Conservation (phyloP, 2,329 filamentous ascomycete species). For the Didymella segeticola region DNA sequence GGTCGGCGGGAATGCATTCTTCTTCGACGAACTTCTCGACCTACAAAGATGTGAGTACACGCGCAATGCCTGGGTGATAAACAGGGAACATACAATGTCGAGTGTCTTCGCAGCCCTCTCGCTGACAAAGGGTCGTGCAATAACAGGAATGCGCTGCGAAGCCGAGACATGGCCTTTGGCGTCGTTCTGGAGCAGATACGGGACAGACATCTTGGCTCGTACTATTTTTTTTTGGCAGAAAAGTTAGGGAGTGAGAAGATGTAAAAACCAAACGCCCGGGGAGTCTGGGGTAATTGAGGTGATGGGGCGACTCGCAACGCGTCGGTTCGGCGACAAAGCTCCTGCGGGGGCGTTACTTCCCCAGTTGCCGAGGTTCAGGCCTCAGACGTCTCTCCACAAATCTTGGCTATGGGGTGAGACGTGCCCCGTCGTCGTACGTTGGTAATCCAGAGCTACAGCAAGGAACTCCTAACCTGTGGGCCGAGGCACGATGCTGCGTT, state of each 20-base stretch:
- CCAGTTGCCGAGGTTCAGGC: conserved; percentile 8
- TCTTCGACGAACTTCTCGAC: conserved; percentile 97
- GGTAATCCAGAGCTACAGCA: conserved; percentile 1
- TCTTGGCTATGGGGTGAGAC: conserved; percentile 11
- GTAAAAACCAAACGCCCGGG: conserved; percentile 6
- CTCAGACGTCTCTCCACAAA: conserved; percentile 2
- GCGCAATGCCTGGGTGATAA: neutral
- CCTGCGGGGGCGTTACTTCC: conserved; percentile 8
- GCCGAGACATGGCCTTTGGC: conserved; percentile 52
- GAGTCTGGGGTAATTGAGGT: conserved; percentile 18
- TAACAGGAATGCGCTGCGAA: conserved; percentile 63
- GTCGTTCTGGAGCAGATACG: conserved; percentile 44
- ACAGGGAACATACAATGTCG: conserved; percentile 64
- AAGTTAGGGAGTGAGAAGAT: neutral
- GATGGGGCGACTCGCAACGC: conserved; percentile 11
- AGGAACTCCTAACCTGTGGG: neutral
- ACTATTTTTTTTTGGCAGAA: neutral
- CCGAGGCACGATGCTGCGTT: conserved; percentile 3
- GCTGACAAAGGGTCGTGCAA: conserved; percentile 73
- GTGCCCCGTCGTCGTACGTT: conserved; percentile 4
- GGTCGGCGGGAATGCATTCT: conserved; percentile 79
- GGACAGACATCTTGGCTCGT: conserved; percentile 38
- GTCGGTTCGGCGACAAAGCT: conserved; percentile 11
- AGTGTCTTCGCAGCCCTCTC: conserved; percentile 83
- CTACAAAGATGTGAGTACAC: conserved; percentile 27